A percentile compares a stretch with the other conserved stretches of the same genome.
phyloP scores from a whole-genome alignment of 75 land plant genomes.

The Isoetes taiwanensis region DNA sequence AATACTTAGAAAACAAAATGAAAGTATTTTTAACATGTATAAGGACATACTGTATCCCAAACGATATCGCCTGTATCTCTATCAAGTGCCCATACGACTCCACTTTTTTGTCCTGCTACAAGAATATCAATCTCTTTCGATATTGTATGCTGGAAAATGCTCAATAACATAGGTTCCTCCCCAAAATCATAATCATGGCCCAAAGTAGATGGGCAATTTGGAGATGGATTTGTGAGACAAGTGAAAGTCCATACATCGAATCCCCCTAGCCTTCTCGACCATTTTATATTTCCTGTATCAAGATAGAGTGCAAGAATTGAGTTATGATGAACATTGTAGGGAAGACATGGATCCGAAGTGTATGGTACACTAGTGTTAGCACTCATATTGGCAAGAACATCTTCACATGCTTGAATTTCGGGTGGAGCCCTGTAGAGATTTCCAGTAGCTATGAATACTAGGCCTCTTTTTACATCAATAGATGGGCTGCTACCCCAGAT shows the following conservation, averaged over 20 bases:
- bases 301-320: conserved; percentile 31
- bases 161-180: conserved; percentile 41
- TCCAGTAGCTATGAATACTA: conserved; percentile 37
- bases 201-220: conserved; percentile 28
- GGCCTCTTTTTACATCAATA: conserved; percentile 21
- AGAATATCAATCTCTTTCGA: conserved; percentile 20
- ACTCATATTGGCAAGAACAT: too few relatives aligned
- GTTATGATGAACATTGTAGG: conserved; percentile 14
- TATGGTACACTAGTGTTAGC: conserved; percentile 14
- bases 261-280: conserved; percentile 30
- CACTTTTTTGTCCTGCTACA: conserved; percentile 36
- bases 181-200: conserved; percentile 43
- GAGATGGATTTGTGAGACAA: background rate
- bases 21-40: background rate
- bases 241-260: conserved; percentile 20
- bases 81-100: conserved; percentile 34
- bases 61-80: conserved; percentile 28
- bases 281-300: conserved; percentile 26
- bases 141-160: conserved; percentile 1
- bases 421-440: conserved; percentile 30
- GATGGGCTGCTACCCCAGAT: conserved; percentile 51
- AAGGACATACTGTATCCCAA: conserved; percentile 29
- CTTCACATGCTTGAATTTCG: conserved; percentile 20
- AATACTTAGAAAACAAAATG: background rate
- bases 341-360: conserved; percentile 26